A percentile compares a stretch with the other conserved stretches of the same genome.
phyloP scores from a whole-genome alignment of 192 early-diverging fungal genomes.

The Coemansia aciculifera region DNA sequence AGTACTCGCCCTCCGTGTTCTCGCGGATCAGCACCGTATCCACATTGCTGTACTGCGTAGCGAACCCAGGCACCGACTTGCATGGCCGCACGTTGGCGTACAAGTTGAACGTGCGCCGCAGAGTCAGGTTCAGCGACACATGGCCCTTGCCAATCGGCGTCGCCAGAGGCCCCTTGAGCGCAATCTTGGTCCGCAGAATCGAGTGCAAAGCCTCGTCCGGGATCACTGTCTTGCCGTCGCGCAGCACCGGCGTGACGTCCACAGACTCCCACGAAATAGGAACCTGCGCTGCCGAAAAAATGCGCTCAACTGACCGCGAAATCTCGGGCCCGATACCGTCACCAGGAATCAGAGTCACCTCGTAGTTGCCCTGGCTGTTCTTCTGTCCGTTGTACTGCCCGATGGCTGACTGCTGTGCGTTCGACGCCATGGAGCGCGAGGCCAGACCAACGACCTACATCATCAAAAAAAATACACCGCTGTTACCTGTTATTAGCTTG shows the following conservation, averaged over 20 bases:
- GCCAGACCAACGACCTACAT: conserved; percentile 22
- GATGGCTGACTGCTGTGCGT: conserved; percentile 28
- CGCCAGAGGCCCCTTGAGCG: conserved; percentile 95
- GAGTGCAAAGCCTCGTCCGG: conserved; percentile 89
- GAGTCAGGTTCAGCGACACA: conserved; percentile 89
- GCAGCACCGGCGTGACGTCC: conserved; percentile 89
- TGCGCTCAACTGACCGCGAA: conserved; percentile 84
- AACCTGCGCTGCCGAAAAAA: conserved; percentile 88
- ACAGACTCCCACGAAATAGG: conserved; percentile 97
- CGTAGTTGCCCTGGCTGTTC: conserved; percentile 72
- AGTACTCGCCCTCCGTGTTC: conserved; percentile 99
- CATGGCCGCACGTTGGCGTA: conserved; percentile 99
- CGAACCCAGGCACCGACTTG: conserved; percentile 94
- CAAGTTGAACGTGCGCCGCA: conserved; percentile 94
- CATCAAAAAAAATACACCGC: neutral
- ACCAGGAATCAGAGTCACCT: conserved; percentile 93
- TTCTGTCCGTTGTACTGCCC: conserved; percentile 46
- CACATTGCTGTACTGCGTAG: conserved; percentile 94
- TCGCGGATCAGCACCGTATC: conserved; percentile 98
- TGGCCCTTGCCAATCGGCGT: conserved; percentile 99
- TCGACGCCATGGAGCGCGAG: conserved; percentile 48
- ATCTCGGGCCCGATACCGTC: conserved; percentile 99
- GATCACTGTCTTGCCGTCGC: conserved; percentile 90
- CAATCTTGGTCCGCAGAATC: conserved; percentile 94
- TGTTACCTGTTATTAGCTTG: neutral